Evolutionary conservation across 2,329 filamentous ascomycete genomes (phyloP).

Genomic region (Moelleriella libera): DNA sequence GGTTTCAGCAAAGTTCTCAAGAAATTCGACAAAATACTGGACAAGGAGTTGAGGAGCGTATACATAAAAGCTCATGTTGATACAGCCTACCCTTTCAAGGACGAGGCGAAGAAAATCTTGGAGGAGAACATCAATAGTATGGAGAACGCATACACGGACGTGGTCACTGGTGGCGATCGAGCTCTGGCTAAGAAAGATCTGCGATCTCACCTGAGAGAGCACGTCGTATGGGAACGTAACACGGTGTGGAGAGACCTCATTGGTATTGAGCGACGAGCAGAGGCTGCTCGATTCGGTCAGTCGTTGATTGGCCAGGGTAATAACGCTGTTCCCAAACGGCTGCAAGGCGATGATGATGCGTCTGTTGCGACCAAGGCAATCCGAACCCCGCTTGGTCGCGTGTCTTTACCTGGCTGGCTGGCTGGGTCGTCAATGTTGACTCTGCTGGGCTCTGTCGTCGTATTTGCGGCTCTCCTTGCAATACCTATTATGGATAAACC

Average conservation of each 20-base stretch:
- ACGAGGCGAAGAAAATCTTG: constrained; percentile 54
- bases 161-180: constrained; percentile 72
- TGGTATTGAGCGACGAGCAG: constrained; percentile 86
- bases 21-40: constrained; percentile 94
- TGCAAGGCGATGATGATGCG: constrained; percentile 75
- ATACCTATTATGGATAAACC: constrained; percentile 72
- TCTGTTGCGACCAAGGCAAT: constrained; percentile 51
- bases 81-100: constrained; percentile 67
- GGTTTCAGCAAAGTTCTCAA: constrained; percentile 94
- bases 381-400: constrained; percentile 63
- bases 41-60: constrained; percentile 60
- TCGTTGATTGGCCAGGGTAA: constrained; percentile 66
- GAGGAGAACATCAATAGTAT: constrained; percentile 60
- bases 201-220: constrained; percentile 80
- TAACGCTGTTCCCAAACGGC: constrained; percentile 50
- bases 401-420: constrained; percentile 68
- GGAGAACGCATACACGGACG: constrained; percentile 65
- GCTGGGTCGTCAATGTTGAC: constrained; percentile 70
- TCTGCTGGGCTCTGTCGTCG: constrained; percentile 51
- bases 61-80: constrained; percentile 68
- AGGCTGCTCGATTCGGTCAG: constrained; percentile 82
- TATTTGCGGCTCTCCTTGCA: constrained; percentile 63
- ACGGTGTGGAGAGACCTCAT: constrained; percentile 99
- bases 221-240: constrained; percentile 97
- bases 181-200: constrained; percentile 70